Percentiles rank a stretch among this genome's conserved stretches.
Evolutionary conservation across 1,284 basidiomycete genomes (phyloP).

Genomic region (Sanghuangporus weigelae): DNA sequence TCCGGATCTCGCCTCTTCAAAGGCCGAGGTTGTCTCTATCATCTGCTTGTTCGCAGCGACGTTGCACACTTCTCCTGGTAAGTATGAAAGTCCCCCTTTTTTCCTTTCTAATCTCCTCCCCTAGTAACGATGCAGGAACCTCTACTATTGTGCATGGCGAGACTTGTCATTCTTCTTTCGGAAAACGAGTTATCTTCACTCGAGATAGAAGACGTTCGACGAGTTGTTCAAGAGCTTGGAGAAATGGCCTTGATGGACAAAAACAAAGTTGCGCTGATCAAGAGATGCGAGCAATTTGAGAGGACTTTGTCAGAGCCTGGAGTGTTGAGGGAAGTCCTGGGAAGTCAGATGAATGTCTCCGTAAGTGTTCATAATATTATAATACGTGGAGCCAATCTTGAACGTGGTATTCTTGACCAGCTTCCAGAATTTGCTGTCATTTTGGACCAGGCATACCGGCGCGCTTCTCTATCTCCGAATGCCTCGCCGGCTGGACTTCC

Average conservation of each 20-base stretch:
- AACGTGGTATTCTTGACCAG: not conserved
- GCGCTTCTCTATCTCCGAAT: not conserved
- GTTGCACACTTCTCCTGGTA: not conserved
- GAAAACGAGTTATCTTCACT: not conserved
- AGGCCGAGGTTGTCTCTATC: not conserved
- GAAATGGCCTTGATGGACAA: not conserved
- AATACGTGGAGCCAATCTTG: not conserved
- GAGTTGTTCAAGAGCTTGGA: not conserved
- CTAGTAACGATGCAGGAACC: conserved; percentile 66
- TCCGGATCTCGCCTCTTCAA: not conserved
- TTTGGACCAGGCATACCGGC: not conserved
- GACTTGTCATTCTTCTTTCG: conserved; percentile 46
- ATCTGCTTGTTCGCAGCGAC: not conserved
- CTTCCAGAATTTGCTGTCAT: conserved; percentile 13
- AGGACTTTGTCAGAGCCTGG: conserved; percentile 30
- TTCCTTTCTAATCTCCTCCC: not conserved
- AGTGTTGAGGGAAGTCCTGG: conserved; percentile 36
- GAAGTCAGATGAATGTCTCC: not conserved
- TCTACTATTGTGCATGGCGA: conserved; percentile 61
- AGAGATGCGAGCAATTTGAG: conserved; percentile 63
- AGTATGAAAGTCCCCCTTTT: not conserved
- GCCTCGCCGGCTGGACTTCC: conserved; percentile 18
- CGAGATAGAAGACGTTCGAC: not conserved
- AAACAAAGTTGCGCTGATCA: conserved; percentile 31
- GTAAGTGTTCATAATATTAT: not conserved